Conservation (phyloP, 371 early-diverging fungal species). For the Rhizopus stolonifer region DNA sequence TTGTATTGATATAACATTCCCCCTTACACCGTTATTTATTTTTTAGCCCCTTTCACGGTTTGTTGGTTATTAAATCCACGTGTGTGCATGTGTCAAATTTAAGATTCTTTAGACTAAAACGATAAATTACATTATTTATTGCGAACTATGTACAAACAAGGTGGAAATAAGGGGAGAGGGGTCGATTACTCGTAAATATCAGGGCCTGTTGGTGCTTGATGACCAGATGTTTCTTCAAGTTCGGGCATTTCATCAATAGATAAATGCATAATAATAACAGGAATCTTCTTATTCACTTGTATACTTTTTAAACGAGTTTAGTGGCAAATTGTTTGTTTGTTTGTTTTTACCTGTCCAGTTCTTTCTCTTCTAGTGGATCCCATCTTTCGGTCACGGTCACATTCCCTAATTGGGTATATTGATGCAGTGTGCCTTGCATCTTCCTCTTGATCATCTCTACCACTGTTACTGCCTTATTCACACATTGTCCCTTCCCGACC, state of each 20-base stretch:
- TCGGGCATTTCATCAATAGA: conserved; percentile 34
- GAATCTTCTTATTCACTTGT: conserved; percentile 36
- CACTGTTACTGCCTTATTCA: conserved; percentile 67
- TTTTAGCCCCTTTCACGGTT: no score
- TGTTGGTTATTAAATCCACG: no score
- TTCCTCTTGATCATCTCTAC: conserved; percentile 66
- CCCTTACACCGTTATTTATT: no score
- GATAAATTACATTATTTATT: background rate
- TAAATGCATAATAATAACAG: conserved; percentile 43
- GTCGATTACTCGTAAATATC: conserved; percentile 23
- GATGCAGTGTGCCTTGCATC: conserved; percentile 57
- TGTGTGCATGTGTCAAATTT: no score
- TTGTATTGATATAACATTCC: no score
- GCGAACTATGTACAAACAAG: background rate
- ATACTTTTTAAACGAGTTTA: conserved; percentile 21
- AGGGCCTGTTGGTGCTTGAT: conserved; percentile 42
- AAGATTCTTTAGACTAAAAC: no score
- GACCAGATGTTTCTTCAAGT: conserved; percentile 34
- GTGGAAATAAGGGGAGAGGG: background rate
- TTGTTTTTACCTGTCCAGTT: conserved; percentile 35
- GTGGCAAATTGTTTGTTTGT: no score
- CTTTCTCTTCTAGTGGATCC: conserved; percentile 47
- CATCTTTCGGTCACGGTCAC: conserved; percentile 52
- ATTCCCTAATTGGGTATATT: conserved; percentile 62
- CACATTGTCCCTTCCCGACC: conserved; percentile 48